Evolutionary conservation across 805 yeast genomes (phyloP), one percentile per base, ranked within the genome.

Genomic region (Kodamaea fukazawae): DNA sequence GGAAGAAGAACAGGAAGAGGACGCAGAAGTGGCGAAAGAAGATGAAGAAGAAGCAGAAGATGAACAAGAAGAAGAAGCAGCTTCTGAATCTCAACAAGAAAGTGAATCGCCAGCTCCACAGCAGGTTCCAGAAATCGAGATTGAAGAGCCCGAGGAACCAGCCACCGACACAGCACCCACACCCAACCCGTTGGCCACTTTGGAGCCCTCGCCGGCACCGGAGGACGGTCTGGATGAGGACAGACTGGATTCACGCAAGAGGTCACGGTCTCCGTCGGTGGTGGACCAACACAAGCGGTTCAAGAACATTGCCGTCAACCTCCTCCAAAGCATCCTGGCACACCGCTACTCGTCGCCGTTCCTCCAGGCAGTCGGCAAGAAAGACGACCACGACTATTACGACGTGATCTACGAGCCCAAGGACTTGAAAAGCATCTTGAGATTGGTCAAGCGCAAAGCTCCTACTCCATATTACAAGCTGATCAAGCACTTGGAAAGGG

Each of bases 311-410:
- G 82, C 87, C 0, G 63, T 73, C 6, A 84, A 82, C 32, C 63
- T 86, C 23, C 60, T 86, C 34, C 70, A 77, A 12, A 81, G 81
- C 44, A 78, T 86, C 7, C 74, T 82, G 28, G 79, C 86, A 1
- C 83, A 84, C 57, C 68, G 86, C 42, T 82, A 76, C 51, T 85
- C 93, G 0, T 80, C 89, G 0, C 81, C 86, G 41, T 86, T 86
- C 55, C 55, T 83, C 28, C 77, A 74, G 38, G 87, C 93, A 0
- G 93, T 86, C 11, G 75, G 73, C 46, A 73, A 71, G 41, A 65
- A 74, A 41, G 86, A 77, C 38, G 91, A 89, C 5, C 87, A 85
- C 2, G 76, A 81, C 35, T 86, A 86, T 54, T 73, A 77, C 51
- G 67, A 74, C 14, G 62, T 83, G 25, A 47, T 86, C 10, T 69